A percentile compares a stretch with the other conserved stretches of the same genome.
These are phyloP conservation scores for Cicer bijugum DNA, from an alignment of 306 rosid species.

Conservation along the genomic window DNA sequence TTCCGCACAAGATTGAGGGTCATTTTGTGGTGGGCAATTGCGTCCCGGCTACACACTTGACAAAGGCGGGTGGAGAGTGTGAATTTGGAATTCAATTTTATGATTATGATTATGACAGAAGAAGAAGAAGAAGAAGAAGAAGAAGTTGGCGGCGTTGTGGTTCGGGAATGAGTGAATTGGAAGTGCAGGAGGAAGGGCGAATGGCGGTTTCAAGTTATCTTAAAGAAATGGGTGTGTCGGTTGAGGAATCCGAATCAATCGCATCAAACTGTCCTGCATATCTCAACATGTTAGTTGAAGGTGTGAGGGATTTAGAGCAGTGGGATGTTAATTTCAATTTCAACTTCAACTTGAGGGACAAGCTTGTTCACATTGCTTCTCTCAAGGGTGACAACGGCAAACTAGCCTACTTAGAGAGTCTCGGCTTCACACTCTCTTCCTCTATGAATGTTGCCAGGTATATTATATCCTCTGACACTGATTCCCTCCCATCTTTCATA, in stretches of 20 bases:
- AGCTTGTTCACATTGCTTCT: constrained; percentile 60
- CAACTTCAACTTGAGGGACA: constrained; percentile 55
- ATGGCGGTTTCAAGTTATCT: constrained; percentile 60
- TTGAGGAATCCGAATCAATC: constrained; percentile 57
- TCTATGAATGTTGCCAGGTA: constrained; percentile 81
- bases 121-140: neutral
- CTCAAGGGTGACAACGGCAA: constrained; percentile 80
- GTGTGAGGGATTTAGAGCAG: constrained; percentile 78
- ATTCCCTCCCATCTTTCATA: constrained; percentile 65
- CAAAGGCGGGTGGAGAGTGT: neutral
- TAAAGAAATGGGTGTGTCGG: constrained; percentile 58
- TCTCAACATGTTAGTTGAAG: constrained; percentile 69
- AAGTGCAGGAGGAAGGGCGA: constrained; percentile 53
- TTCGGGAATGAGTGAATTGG: constrained; percentile 30
- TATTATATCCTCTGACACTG: constrained; percentile 53
- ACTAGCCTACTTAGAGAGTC: constrained; percentile 79
- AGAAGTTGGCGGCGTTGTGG: neutral
- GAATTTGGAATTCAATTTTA: neutral
- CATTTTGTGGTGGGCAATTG: neutral
- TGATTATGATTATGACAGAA: neutral
- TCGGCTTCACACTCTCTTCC: constrained; percentile 70
- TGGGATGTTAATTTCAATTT: neutral
- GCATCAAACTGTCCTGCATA: constrained; percentile 61
- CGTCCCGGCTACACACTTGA: neutral
- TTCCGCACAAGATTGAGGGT: neutral